Conservation (phyloP, 495 filamentous ascomycete species). For the Aspergillus cavernicola region DNA sequence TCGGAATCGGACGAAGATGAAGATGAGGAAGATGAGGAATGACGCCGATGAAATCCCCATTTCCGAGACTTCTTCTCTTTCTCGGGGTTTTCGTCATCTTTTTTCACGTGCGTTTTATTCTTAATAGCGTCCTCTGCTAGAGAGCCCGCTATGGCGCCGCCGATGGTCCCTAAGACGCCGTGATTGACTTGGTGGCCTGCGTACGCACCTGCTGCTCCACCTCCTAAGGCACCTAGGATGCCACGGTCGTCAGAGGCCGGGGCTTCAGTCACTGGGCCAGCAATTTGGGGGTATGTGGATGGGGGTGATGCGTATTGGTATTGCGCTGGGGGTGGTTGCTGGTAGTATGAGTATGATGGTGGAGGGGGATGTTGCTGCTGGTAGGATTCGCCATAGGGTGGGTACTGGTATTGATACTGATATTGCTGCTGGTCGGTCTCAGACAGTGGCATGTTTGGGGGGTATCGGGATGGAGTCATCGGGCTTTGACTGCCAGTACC, state of each 20-base stretch:
- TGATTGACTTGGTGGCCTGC: conserved; percentile 32
- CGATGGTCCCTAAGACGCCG: conserved; percentile 33
- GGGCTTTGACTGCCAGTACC: background rate
- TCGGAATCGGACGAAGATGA: conserved; percentile 1
- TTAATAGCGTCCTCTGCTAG: conserved; percentile 35
- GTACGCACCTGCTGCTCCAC: conserved; percentile 32
- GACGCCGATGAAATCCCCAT: background rate
- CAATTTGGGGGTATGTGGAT: background rate
- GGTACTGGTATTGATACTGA: background rate
- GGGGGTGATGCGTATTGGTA: background rate
- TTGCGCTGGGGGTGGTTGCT: background rate
- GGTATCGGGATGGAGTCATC: background rate
- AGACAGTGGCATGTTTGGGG: background rate
- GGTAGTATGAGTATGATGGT: background rate
- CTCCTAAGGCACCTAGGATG: conserved; percentile 31
- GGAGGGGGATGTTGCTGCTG: background rate
- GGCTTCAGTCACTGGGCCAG: background rate
- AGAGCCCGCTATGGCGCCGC: conserved; percentile 34
- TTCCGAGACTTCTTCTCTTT: conserved; percentile 6
- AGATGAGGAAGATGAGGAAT: conserved; percentile 8
- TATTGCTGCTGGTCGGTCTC: background rate
- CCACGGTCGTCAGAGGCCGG: conserved; percentile 10
- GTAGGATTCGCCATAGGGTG: background rate
- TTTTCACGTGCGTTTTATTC: conserved; percentile 19
- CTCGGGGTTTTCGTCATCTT: background rate